Evolutionary conservation across 2,329 filamentous ascomycete genomes (phyloP), one percentile per base, ranked within the genome.

Genomic region (Seiridium cupressi): DNA sequence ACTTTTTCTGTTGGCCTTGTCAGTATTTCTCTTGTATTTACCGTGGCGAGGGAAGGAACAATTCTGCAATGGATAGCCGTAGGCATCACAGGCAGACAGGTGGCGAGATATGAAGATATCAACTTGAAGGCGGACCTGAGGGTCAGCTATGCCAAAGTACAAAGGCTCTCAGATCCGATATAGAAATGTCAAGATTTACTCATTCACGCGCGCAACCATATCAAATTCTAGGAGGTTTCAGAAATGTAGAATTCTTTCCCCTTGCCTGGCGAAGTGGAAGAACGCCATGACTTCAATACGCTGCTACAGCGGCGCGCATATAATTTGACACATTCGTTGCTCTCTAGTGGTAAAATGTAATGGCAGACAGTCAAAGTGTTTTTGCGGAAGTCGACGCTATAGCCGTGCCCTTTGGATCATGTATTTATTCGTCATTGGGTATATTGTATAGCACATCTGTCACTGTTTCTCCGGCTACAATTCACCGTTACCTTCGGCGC

Each of bases 401-500:
- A 26, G 18, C 18, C 18, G 18, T 26, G 18, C 18, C 18, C 18
- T 26, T 26, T 26, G 18, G 18, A 26, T 26, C 18, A 46, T 18
- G 44, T 18, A 13, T 46, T 46, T 46, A 13, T 46, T 46, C 44
- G 10, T 46, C 11, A 5, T 46, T 46, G 13, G 44, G 13, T 13
- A 8, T 10, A 46, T 13, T 46, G 26, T 18, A 3, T 46, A 8
- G 10, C 44, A 46, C 13, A 46, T 18, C 44, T 46, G 18, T 26
- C 18, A 26, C 18, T 26, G 18, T 26, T 26, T 26, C 18, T 26
- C 18, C 18, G 18, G 18, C 13, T 64, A 3, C 64, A 64, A n/a
- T 46, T 53, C 49, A 31, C 26, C 54, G 18, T 69, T 60, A 70
- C 59, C 69, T 68, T 57, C 70, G 61, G 59, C 69, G 65, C 62